Percentiles rank a stretch among this genome's conserved stretches.
Conservation (phyloP, 441 rosid genomes). For the Manihot esculenta region DNA sequence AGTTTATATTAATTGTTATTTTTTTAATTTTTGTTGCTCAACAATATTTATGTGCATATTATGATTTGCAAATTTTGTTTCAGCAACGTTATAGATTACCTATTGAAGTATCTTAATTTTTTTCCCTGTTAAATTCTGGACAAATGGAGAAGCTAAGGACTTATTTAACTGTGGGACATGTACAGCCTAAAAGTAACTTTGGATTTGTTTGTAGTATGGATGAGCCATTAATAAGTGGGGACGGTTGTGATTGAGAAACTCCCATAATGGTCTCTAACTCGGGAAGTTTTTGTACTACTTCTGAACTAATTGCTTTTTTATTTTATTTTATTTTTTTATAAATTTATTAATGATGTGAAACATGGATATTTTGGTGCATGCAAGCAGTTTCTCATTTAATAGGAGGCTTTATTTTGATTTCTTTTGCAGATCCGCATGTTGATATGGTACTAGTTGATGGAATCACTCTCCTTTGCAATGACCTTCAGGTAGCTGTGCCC, state of each 20-base stretch:
- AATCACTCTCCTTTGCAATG: slow-evolving; percentile 81
- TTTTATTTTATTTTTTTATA: too few species aligned
- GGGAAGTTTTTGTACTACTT: neutral
- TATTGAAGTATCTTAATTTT: too few species aligned
- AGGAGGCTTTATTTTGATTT: slow-evolving; percentile 17
- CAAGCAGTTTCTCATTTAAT: slow-evolving; percentile 7
- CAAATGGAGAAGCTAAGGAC: too few species aligned
- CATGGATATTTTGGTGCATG: neutral
- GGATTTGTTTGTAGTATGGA: neutral
- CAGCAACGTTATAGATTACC: too few species aligned
- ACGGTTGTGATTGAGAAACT: too few species aligned
- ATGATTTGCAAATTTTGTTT: too few species aligned
- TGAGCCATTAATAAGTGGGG: neutral
- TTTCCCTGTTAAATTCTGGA: too few species aligned
- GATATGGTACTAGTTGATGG: slow-evolving; percentile 95
- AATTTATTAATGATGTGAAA: neutral
- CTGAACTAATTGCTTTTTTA: neutral
- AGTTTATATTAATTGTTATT: too few species aligned
- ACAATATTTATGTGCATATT: too few species aligned
- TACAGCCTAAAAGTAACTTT: neutral
- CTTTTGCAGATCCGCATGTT: slow-evolving; percentile 60
- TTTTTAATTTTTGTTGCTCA: too few species aligned
- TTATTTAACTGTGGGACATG: too few species aligned
- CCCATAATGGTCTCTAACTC: too few species aligned
- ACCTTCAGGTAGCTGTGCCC: slow-evolving; percentile 62